Evolutionary conservation across 2,329 filamentous ascomycete genomes (phyloP).

Genomic region (Ilyonectria destructans): DNA sequence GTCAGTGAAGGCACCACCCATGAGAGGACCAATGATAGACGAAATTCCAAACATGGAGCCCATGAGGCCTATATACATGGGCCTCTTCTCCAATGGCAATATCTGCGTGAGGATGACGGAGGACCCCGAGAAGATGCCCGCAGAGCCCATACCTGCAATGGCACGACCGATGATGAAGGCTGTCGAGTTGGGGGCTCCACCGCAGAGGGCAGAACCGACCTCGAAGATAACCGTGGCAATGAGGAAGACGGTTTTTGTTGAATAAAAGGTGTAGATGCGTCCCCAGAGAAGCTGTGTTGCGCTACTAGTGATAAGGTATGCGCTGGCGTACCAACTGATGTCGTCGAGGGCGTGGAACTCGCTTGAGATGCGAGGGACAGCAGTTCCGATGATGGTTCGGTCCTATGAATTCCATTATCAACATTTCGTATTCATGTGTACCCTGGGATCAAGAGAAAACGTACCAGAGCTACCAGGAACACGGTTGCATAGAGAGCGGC

Average conservation of each 20-base stretch:
- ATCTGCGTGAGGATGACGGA: slow-evolving; percentile 36
- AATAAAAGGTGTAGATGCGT: slow-evolving; percentile 50
- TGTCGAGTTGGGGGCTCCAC: slow-evolving; percentile 48
- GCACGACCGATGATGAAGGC: slow-evolving; percentile 58
- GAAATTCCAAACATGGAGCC: slow-evolving; percentile 62
- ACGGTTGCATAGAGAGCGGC: slow-evolving; percentile 29
- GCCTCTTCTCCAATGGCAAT: slow-evolving; percentile 31
- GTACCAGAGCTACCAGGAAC: slow-evolving; percentile 29
- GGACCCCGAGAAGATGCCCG: slow-evolving; percentile 56
- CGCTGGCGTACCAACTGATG: slow-evolving; percentile 57
- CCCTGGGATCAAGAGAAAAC: not conserved
- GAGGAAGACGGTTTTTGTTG: slow-evolving; percentile 48
- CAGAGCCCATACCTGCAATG: slow-evolving; percentile 56
- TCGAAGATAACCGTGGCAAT: slow-evolving; percentile 45
- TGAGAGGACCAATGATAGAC: slow-evolving; percentile 39
- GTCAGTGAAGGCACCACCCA: slow-evolving; percentile 35
- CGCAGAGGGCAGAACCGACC: slow-evolving; percentile 46
- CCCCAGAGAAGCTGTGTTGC: slow-evolving; percentile 49
- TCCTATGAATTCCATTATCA: not conserved
- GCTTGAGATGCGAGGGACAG: slow-evolving; percentile 27
- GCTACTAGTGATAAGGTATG: slow-evolving; percentile 48
- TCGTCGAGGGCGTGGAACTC: slow-evolving; percentile 59
- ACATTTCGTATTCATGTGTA: not conserved
- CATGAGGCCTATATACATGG: slow-evolving; percentile 48
- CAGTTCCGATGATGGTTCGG: slow-evolving; percentile 32